These are phyloP conservation scores for Dictyostelium citrinum DNA, from an alignment of 78 protist genomes.

Conservation along the genomic window DNA sequence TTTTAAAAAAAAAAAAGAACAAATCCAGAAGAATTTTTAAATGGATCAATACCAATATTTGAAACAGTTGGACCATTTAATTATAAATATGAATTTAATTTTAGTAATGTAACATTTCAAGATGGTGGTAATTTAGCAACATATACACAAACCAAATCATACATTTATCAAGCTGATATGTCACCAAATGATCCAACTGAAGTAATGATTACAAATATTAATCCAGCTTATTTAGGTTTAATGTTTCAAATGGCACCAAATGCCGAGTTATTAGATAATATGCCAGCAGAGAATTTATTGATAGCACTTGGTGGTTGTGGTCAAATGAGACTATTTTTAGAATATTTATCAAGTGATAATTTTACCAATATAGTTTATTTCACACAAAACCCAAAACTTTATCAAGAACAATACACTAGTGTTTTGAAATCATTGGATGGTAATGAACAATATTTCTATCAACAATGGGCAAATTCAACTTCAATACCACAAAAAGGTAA, in stretches of 20 bases:
- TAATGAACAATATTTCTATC: neutral
- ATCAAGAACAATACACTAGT: neutral
- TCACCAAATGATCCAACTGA: neutral
- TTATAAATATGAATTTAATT: conserved; percentile 23
- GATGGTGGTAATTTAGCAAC: conserved; percentile 39
- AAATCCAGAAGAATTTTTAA: conserved; percentile 15
- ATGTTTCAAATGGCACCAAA: neutral
- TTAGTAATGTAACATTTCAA: conserved; percentile 12
- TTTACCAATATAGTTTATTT: neutral
- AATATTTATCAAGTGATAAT: neutral
- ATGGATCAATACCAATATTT: conserved; percentile 16
- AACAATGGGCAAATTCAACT: conserved; percentile 37
- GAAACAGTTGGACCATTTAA: conserved; percentile 49
- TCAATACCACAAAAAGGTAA: neutral
- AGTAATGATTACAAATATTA: conserved; percentile 28
- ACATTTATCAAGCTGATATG: neutral
- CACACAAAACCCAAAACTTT: neutral
- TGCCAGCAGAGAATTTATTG: neutral
- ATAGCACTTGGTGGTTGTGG: neutral
- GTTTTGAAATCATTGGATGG: neutral
- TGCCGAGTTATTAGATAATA: neutral
- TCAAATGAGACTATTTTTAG: conserved; percentile 24
- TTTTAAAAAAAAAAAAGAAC: neutral
- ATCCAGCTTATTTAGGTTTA: conserved; percentile 37
- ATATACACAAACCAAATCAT: conserved; percentile 12